Evolutionary conservation across 768 basidiomycete genomes (phyloP), one percentile per base, ranked within the genome.

Genomic region (Candolleomyces aberdarensis): DNA sequence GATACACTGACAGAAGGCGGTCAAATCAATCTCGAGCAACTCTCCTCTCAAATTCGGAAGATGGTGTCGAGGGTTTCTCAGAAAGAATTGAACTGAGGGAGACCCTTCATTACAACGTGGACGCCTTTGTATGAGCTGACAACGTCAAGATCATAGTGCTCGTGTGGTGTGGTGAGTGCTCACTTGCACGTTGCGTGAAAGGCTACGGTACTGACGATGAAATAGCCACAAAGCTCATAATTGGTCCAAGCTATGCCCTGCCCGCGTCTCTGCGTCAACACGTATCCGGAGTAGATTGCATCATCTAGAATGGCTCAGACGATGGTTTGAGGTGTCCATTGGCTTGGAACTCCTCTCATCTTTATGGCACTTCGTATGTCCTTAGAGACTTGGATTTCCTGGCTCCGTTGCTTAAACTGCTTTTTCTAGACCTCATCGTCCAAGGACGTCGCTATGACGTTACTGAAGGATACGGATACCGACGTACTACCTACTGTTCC

Each of bases 121-220:
- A 89, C 69, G 71, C 80, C 11, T 64, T 86, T 17, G 64, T 88
- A 8, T 91, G 89, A 88, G 72, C 70, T 43, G 75, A 76, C 29
- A 84, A 76, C 59, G 73, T 75, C 10, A 64, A 76, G 1, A 72
- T 82, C 59, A 63, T 62, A 22, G 72, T 73, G 0, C 75, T 77
- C 1, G 71, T 80, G 9, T 84, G 80, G 80, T 83, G 83, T 60
- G 82, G 85, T 85, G 56, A 61, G 82, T 69, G n/a, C 15, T 86
- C 4, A 3, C 29, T 47, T 14, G 8, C 15, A 74, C 84, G 1
- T 82, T 83, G 0, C 64, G 3, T 69, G 76, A 6, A 31, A 22
- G 5, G 62, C 62, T 4, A 60, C 77, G 73, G 47, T 17, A 31
- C 19, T 61, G 8, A 58, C 20, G 55, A 58, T 19, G 44, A 48